Conservation (phyloP, 345 rosid species). For the Euphorbia peplus region DNA sequence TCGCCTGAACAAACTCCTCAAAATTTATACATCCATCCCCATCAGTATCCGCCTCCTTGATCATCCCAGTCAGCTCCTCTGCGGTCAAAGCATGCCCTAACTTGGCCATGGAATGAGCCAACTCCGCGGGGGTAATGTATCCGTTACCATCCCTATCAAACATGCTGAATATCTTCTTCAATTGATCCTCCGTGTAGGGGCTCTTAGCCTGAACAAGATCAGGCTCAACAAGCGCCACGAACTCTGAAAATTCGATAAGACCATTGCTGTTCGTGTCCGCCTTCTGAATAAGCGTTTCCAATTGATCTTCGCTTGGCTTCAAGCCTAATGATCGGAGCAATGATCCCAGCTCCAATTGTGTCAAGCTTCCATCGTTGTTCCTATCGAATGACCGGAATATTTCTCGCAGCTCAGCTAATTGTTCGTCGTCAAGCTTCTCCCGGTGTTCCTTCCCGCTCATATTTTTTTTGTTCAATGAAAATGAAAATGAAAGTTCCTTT, state of each 20-base stretch:
- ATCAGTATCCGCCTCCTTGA: constrained; percentile 86
- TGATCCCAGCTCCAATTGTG: constrained; percentile 85
- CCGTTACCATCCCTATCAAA: constrained; percentile 50
- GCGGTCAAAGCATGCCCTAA: constrained; percentile 46
- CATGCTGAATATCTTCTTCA: constrained; percentile 36
- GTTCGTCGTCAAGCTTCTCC: constrained; percentile 65
- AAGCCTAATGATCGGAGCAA: constrained; percentile 73
- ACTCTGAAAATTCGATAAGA: constrained; percentile 80
- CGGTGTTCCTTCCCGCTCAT: constrained; percentile 4
- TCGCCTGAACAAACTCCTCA: constrained; percentile 70
- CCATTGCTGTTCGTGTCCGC: constrained; percentile 87
- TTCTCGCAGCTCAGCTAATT: constrained; percentile 70
- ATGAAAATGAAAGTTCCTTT: too few species aligned
- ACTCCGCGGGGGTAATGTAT: constrained; percentile 44
- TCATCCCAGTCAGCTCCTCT: constrained; percentile 88
- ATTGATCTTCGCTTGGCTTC: constrained; percentile 69
- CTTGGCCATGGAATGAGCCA: constrained; percentile 47
- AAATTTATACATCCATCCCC: constrained; percentile 88
- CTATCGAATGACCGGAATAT: constrained; percentile 82
- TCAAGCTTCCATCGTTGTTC: constrained; percentile 83
- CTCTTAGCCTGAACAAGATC: constrained; percentile 60
- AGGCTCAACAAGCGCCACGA: constrained; percentile 68
- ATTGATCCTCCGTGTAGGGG: constrained; percentile 64
- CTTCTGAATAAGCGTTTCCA: constrained; percentile 62
- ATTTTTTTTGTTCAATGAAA: neutral